Conservation (phyloP, 192 early-diverging fungal species). For the Cetraspora pellucida region DNA sequence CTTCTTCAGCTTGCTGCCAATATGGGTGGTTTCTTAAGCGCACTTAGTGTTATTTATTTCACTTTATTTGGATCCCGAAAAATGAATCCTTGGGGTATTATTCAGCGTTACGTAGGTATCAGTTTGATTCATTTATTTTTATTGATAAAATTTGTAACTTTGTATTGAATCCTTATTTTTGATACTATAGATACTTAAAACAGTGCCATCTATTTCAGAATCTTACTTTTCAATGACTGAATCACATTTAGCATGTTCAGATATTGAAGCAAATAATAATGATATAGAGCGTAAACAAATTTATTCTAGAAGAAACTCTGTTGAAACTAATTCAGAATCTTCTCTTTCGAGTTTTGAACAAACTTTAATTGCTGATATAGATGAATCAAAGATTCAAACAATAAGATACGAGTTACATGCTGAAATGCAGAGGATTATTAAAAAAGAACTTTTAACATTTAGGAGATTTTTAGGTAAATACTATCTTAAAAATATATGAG, state of each 20-base stretch:
- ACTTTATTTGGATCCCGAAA: constrained; percentile 12
- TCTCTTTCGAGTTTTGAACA: not conserved
- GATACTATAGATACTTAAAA: not conserved
- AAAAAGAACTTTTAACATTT: constrained; percentile 3
- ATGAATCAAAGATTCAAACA: constrained; percentile 9
- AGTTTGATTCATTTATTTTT: not conserved
- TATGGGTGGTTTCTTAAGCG: constrained; percentile 30
- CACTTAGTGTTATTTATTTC: constrained; percentile 17
- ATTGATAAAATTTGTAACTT: no score
- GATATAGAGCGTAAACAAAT: no score
- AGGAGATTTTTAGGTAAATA: constrained; percentile 25
- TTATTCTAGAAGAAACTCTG: no score
- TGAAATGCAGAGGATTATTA: constrained; percentile 19
- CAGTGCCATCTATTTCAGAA: no score
- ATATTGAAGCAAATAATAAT: no score
- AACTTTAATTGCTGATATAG: not conserved
- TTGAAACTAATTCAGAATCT: not conserved
- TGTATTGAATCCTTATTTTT: not conserved
- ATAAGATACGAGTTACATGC: constrained; percentile 10
- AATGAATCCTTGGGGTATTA: constrained; percentile 29
- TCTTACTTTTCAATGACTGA: no score
- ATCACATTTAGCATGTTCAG: no score
- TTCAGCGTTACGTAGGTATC: constrained; percentile 20
- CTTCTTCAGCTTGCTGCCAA: constrained; percentile 26
- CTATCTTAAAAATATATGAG: constrained; percentile 7